phyloP scores from a whole-genome alignment of 1,284 basidiomycete genomes.

The Boletus sp. region DNA sequence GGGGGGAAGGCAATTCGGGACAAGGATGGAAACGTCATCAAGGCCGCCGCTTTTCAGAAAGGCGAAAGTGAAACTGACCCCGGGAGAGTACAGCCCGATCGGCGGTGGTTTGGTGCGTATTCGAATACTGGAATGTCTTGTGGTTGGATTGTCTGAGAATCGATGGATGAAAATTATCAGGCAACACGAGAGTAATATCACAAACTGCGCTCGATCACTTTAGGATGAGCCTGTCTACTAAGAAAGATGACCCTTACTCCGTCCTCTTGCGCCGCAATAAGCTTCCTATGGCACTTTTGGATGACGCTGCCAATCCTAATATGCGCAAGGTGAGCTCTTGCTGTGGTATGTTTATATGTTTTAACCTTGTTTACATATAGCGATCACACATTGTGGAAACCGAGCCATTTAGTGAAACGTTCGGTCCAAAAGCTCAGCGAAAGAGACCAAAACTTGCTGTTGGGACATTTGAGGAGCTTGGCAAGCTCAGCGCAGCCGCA shows the following conservation, averaged over 20 bases:
- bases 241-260: conserved; percentile 92
- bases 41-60: conserved; percentile 93
- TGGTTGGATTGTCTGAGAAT: conserved; percentile 15
- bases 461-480: conserved; percentile 86
- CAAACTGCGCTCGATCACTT: conserved; percentile 95
- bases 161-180: conserved; percentile 43
- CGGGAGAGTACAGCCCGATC: conserved; percentile 90
- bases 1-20: conserved; percentile 90
- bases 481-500: conserved; percentile 62
- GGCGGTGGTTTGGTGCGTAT: conserved; percentile 90
- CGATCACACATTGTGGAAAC: conserved; percentile 91
- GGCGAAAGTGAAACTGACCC: conserved; percentile 86
- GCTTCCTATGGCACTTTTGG: conserved; percentile 91
- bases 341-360: not conserved
- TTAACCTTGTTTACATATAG: conserved; percentile 43
- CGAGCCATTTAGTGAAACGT: conserved; percentile 90
- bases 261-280: conserved; percentile 92
- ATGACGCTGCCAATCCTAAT: conserved; percentile 83
- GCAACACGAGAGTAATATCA: conserved; percentile 98
- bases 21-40: conserved; percentile 86
- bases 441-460: conserved; percentile 86
- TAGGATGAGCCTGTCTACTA: conserved; percentile 79
- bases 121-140: not conserved
- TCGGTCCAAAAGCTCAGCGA: conserved; percentile 92
- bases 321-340: conserved; percentile 64